These are phyloP conservation scores for Suhomyces guaymorum DNA, from an alignment of 1,139 yeast species.

Conservation along the genomic window DNA sequence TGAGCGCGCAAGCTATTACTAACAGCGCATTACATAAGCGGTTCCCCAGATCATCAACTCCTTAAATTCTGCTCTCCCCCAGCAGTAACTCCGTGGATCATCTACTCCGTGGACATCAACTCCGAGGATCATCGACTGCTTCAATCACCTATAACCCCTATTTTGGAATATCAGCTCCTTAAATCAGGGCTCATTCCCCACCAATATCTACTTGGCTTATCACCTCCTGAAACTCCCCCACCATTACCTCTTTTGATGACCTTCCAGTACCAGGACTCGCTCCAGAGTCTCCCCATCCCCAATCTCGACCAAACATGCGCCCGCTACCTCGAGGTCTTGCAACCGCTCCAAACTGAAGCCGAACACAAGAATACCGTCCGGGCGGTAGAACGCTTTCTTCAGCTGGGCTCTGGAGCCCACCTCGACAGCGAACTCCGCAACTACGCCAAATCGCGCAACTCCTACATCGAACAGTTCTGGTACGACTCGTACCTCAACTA, in stretches of 20 bases:
- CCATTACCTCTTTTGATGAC: constrained; percentile 37
- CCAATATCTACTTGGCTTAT: too few relatives aligned
- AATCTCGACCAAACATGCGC: constrained; percentile 63
- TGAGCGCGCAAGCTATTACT: too few relatives aligned
- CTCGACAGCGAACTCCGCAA: constrained; percentile 64
- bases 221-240: neutral
- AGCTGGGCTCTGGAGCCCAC: constrained; percentile 56
- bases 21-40: too few relatives aligned
- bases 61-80: too few relatives aligned
- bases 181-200: too few relatives aligned
- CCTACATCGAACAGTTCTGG: constrained; percentile 93
- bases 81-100: too few relatives aligned
- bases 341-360: constrained; percentile 72
- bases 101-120: too few relatives aligned
- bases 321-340: constrained; percentile 62
- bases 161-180: too few relatives aligned
- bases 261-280: constrained; percentile 55
- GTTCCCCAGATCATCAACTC: too few relatives aligned
- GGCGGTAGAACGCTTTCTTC: constrained; percentile 62
- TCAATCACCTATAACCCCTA: too few relatives aligned
- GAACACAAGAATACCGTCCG: constrained; percentile 63
- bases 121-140: too few relatives aligned
- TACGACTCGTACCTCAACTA: constrained; percentile 83
- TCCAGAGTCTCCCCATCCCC: constrained; percentile 77
- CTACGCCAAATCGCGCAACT: constrained; percentile 63